Conservation (phyloP, 2,329 filamentous ascomycete genomes). For the Aureobasidium mangrovei region DNA sequence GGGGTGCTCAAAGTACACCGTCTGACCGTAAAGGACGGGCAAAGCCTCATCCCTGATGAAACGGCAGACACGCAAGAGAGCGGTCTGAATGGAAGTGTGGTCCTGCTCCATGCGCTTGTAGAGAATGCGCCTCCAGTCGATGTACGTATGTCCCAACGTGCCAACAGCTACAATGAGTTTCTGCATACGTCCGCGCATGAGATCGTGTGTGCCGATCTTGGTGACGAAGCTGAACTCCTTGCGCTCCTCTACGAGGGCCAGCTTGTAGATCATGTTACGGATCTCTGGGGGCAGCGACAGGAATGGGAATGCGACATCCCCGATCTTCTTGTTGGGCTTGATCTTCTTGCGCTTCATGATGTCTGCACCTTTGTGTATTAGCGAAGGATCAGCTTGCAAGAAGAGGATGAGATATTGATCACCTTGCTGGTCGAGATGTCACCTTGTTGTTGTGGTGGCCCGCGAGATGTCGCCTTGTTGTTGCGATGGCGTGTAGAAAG, state of each 20-base stretch:
- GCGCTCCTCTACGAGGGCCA: background rate
- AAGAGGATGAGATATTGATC: too few relatives aligned
- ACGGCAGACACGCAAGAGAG: background rate
- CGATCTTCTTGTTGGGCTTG: background rate
- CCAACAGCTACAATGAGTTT: too few relatives aligned
- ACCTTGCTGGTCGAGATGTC: too few relatives aligned
- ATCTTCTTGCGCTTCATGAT: background rate
- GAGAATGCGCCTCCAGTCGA: background rate
- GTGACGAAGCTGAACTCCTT: background rate
- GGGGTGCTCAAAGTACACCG: background rate
- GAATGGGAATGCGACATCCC: background rate
- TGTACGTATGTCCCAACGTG: too few relatives aligned
- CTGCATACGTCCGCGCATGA: too few relatives aligned
- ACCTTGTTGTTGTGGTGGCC: too few relatives aligned
- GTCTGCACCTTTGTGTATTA: background rate
- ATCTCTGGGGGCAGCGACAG: background rate
- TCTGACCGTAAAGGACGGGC: background rate
- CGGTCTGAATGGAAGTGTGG: background rate
- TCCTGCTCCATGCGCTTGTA: background rate
- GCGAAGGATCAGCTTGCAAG: too few relatives aligned
- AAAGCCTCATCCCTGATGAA: background rate
- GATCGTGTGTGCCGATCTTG: background rate
- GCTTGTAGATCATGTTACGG: slow-evolving; percentile 3
- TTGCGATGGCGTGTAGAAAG: too few relatives aligned
- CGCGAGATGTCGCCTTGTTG: too few relatives aligned